Conservation (phyloP, 768 basidiomycete species). For the Agaricus blazei region DNA sequence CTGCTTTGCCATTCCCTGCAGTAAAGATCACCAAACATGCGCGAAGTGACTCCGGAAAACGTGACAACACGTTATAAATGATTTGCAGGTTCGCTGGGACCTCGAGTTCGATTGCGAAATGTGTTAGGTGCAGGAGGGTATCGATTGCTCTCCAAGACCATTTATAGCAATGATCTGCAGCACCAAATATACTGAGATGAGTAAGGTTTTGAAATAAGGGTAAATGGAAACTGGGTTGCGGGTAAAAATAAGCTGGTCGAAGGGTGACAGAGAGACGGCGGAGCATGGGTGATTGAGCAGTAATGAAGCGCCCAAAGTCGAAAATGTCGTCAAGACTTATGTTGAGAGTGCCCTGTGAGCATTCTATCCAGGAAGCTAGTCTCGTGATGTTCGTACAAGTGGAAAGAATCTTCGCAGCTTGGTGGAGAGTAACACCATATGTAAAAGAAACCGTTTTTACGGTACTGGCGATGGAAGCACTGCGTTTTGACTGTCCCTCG, state of each 20-base stretch:
- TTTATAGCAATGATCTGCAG: neutral
- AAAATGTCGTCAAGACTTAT: slow-evolving; percentile 3
- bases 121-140: slow-evolving; percentile 1
- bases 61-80: slow-evolving; percentile 2
- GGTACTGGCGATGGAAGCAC: neutral
- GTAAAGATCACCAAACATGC: slow-evolving; percentile 2
- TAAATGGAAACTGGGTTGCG: slow-evolving; percentile 2
- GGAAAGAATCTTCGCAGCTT: slow-evolving; percentile 6
- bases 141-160: slow-evolving; percentile 3
- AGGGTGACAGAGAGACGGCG: slow-evolving; percentile 2
- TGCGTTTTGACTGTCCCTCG: neutral
- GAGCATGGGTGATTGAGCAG: neutral
- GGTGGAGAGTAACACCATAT: slow-evolving; percentile 8
- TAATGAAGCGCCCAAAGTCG: slow-evolving; percentile 1
- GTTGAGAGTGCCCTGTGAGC: neutral
- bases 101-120: slow-evolving; percentile 7
- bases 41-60: neutral
- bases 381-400: neutral
- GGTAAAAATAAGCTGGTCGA: slow-evolving; percentile 3
- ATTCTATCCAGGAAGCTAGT: neutral
- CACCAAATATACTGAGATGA: slow-evolving; percentile 5
- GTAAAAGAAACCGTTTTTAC: slow-evolving; percentile 9
- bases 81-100: neutral
- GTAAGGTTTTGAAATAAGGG: slow-evolving; percentile 4
- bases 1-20: neutral